These are phyloP conservation scores for Aschersonia sp. DNA, from an alignment of 2,329 filamentous ascomycete genomes.

Conservation along the genomic window DNA sequence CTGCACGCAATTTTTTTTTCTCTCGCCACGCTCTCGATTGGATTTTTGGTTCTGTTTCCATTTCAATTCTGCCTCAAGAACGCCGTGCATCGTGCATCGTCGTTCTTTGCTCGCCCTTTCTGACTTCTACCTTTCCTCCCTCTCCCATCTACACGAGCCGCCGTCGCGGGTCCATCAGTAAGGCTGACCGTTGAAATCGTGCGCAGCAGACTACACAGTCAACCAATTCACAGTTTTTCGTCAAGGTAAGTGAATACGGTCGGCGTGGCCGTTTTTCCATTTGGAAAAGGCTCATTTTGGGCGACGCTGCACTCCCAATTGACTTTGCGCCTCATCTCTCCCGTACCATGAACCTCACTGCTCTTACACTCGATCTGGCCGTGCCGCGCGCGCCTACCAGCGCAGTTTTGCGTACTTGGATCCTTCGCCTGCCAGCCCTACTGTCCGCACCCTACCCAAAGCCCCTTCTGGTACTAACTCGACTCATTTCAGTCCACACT, in stretches of 20 bases:
- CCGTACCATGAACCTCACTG: background rate
- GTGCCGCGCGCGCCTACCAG: background rate
- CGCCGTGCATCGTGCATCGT: slow-evolving; percentile 7
- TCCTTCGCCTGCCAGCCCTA: background rate
- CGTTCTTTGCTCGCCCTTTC: background rate
- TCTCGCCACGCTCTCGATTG: slow-evolving; percentile 8
- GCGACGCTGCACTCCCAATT: slow-evolving; percentile 6
- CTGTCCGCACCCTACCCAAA: background rate
- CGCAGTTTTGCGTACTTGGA: background rate
- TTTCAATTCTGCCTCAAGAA: slow-evolving; percentile 3
- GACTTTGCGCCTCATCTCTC: slow-evolving; percentile 12
- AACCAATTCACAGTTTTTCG: slow-evolving; percentile 9
- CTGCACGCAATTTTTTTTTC: background rate
- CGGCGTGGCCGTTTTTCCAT: background rate
- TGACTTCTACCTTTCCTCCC: background rate
- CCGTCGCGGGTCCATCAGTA: slow-evolving; percentile 1
- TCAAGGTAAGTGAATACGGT: slow-evolving; percentile 1
- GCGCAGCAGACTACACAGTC: slow-evolving; percentile 7
- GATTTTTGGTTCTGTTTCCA: slow-evolving; percentile 5
- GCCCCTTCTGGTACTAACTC: slow-evolving; percentile 5
- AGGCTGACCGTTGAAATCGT: slow-evolving; percentile 4
- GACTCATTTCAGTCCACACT: slow-evolving; percentile 9
- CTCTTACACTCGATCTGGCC: slow-evolving; percentile 1
- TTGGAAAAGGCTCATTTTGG: slow-evolving; percentile 5
- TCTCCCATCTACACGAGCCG: slow-evolving; percentile 1